phyloP scores from a whole-genome alignment of 176 grass and related monocot genomes.

The Musa beccarii region DNA sequence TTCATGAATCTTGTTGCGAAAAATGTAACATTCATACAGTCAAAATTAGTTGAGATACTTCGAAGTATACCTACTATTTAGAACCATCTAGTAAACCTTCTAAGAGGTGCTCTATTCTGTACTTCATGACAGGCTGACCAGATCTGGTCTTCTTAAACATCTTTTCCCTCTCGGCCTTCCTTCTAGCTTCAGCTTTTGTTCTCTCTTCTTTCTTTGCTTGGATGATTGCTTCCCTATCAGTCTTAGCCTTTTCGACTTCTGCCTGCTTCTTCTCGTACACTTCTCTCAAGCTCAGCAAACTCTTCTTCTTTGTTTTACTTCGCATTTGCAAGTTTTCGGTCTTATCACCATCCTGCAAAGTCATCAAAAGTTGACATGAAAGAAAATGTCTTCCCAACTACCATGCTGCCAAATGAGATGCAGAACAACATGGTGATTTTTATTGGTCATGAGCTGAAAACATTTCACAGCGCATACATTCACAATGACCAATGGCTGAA shows the following conservation, averaged over 20 bases:
- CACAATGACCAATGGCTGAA: too few relatives aligned
- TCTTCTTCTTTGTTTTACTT: slow-evolving; percentile 38
- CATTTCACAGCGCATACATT: not conserved
- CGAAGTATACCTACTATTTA: slow-evolving; percentile 27
- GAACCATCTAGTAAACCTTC: slow-evolving; percentile 51
- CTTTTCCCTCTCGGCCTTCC: slow-evolving; percentile 51
- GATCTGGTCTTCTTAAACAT: slow-evolving; percentile 93
- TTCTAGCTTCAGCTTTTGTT: slow-evolving; percentile 47
- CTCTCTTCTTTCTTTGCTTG: slow-evolving; percentile 43
- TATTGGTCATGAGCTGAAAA: not conserved
- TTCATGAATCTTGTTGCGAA: too few relatives aligned
- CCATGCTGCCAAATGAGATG: not conserved
- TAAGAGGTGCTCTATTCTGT: slow-evolving; percentile 76
- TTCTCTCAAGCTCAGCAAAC: slow-evolving; percentile 47
- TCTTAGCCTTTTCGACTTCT: slow-evolving; percentile 63
- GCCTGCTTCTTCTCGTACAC: slow-evolving; percentile 65
- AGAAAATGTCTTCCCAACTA: not conserved
- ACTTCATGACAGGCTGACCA: slow-evolving; percentile 79
- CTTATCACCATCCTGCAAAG: slow-evolving; percentile 17
- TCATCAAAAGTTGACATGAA: not conserved
- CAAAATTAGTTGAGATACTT: not conserved
- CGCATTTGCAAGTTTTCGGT: slow-evolving; percentile 14
- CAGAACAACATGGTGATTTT: not conserved
- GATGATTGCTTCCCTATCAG: slow-evolving; percentile 44
- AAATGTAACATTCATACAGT: not conserved